Percentiles rank a stretch among this genome's conserved stretches.
phyloP scores from a whole-genome alignment of 2,329 filamentous ascomycete species.

The Penicillium occitanis region DNA sequence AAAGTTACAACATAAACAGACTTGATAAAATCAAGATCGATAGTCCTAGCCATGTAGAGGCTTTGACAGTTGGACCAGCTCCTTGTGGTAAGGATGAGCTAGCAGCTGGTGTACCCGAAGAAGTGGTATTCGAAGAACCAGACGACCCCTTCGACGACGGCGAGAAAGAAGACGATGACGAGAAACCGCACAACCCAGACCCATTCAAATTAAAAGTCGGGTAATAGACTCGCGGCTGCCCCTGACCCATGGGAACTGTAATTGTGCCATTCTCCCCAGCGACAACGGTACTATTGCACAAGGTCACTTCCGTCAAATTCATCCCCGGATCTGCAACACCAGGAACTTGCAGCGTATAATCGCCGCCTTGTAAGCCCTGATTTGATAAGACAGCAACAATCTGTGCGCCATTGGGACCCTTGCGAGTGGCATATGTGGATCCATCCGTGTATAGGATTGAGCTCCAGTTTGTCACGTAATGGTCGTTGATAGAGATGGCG shows the following conservation, averaged over 20 bases:
- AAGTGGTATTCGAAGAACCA: background rate
- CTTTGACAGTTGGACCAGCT: background rate
- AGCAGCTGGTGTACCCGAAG: background rate
- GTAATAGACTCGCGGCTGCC: slow-evolving; percentile 29
- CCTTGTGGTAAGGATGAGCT: slow-evolving; percentile 2
- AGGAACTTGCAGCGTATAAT: slow-evolving; percentile 49
- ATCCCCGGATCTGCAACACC: slow-evolving; percentile 42
- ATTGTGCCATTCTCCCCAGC: slow-evolving; percentile 25
- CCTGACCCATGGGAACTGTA: slow-evolving; percentile 25
- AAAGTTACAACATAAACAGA: background rate
- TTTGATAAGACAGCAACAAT: slow-evolving; percentile 43
- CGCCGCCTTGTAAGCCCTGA: slow-evolving; percentile 39
- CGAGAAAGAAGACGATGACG: background rate
- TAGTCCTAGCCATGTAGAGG: background rate
- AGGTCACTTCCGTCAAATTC: slow-evolving; percentile 40
- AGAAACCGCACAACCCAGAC: slow-evolving; percentile 25
- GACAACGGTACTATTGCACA: slow-evolving; percentile 30
- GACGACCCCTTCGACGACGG: background rate
- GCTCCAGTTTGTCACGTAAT: slow-evolving; percentile 40
- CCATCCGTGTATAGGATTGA: slow-evolving; percentile 41
- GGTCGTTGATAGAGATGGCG: slow-evolving; percentile 35
- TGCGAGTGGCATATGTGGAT: slow-evolving; percentile 43
- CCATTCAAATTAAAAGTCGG: slow-evolving; percentile 26
- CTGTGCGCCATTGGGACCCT: slow-evolving; percentile 39
- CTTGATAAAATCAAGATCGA: background rate